Base-by-base conservation (phyloP, 345 rosid species). In the Geranium rotundifolium region DNA sequence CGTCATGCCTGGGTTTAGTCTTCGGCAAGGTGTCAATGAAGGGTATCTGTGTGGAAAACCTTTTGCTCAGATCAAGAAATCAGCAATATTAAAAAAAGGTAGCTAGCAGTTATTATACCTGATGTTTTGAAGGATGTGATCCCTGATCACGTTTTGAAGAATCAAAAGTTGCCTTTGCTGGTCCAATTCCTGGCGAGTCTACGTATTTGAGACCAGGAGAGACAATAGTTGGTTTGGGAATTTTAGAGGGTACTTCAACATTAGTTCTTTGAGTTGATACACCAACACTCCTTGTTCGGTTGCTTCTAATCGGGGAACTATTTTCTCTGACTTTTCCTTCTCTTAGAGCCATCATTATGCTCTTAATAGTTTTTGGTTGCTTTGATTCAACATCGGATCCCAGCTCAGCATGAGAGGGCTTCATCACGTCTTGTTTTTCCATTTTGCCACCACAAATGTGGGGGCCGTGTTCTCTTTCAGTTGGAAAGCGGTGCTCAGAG, bases 251-350 rank as follows among this genome's bases (percentile, higher is more conserved):
- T 61, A 81, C 78, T 81, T 93, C 96, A 16, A 56, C 46, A 64
- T 73, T 77, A 70, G 59, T 79, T 76, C 76, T 83, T 72, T 73
- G 97, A 64, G 66, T 72, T 13, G 80, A 60, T 62, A 71, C 56
- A 77, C 73, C 75, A 62, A 64, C 78, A 50, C 76, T 52, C 82
- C 83, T 89, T 16, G 70, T 54, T 50, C 87, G 81, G 63, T 65
- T 82, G 65, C 85, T 79, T 82, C 95, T 83, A 86, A 84, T 69
- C 6, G 96, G 96, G 27, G 96, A 93, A 70, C 81, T 80, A 72
- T 79, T 93, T 73, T 90, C 97, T 79, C 96, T 80, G 61, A 76
- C 77, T 77, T 86, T 86, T 60, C 90, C 99, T 83, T 90, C 99
- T 81, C 85, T 93, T 71, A 93, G 71, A 69, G 96, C 86, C 84